A percentile compares a stretch with the other conserved stretches of the same genome.
Conservation (phyloP, 192 early-diverging fungal genomes). For the Umbelopsis isabellina region DNA sequence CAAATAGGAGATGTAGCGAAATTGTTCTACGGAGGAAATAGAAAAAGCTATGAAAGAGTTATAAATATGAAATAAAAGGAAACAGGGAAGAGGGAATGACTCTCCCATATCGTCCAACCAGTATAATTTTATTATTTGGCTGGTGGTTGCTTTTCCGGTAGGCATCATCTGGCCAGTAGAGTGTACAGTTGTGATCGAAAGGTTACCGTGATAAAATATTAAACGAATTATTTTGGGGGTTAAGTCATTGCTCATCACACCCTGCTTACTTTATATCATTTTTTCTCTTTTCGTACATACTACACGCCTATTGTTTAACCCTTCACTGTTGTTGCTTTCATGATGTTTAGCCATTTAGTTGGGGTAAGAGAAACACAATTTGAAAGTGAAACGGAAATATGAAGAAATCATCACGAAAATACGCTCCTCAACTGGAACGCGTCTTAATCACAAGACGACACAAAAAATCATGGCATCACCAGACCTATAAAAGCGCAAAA, state of each 20-base stretch:
- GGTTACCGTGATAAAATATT: slow-evolving; percentile 17
- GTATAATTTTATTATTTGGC: neutral
- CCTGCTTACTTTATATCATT: neutral
- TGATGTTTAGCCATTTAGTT: neutral
- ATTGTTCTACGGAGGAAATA: neutral
- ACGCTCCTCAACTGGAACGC: neutral
- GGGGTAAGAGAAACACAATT: neutral
- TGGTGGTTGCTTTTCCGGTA: neutral
- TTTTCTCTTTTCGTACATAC: neutral
- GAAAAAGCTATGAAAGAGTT: neutral
- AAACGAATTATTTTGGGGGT: neutral
- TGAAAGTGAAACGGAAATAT: neutral
- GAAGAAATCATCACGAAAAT: no score
- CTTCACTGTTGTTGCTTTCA: no score
- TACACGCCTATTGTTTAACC: no score
- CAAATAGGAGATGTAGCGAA: neutral
- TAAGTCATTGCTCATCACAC: neutral
- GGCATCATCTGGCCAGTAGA: slow-evolving; percentile 6
- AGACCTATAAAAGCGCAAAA: slow-evolving; percentile 4
- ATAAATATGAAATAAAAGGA: neutral
- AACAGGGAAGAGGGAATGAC: neutral
- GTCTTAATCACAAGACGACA: slow-evolving; percentile 1
- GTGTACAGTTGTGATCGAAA: slow-evolving; percentile 14
- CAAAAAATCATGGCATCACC: slow-evolving; percentile 10
- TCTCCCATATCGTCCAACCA: neutral